Conservation (phyloP, 768 basidiomycete species). For the Tremella yokohamensis region DNA sequence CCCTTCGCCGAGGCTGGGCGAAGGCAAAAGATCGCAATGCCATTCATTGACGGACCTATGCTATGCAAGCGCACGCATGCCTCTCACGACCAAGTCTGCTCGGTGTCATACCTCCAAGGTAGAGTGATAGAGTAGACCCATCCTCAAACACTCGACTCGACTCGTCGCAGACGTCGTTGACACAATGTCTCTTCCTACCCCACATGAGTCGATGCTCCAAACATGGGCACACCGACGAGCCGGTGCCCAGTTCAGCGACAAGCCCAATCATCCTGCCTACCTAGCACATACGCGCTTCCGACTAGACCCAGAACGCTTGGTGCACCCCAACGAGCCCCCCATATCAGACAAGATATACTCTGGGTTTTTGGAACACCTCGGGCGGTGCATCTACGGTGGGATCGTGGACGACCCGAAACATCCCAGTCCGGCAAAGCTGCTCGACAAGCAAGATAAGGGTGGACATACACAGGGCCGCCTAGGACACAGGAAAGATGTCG, state of each 20-base stretch:
- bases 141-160: too few species aligned
- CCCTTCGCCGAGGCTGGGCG: too few species aligned
- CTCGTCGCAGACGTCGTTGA: background rate
- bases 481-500: conserved; percentile 59
- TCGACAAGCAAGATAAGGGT: conserved; percentile 46
- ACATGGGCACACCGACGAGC: conserved; percentile 1
- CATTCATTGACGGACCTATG: too few species aligned
- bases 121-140: too few species aligned
- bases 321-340: conserved; percentile 55
- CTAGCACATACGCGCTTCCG: conserved; percentile 40
- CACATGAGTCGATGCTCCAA: conserved; percentile 9
- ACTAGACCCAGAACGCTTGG: conserved; percentile 54
- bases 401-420: conserved; percentile 45
- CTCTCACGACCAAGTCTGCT: too few species aligned
- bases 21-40: too few species aligned
- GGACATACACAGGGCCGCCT: conserved; percentile 52
- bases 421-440: conserved; percentile 29
- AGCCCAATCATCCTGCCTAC: conserved; percentile 22
- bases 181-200: conserved; percentile 4
- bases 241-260: background rate
- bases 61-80: too few species aligned
- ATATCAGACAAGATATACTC: conserved; percentile 55
- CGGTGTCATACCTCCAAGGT: too few species aligned
- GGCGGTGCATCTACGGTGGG: conserved; percentile 47
- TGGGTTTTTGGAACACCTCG: conserved; percentile 65